Conservation (phyloP, 345 rosid genomes). For the Euclidium syriacum region DNA sequence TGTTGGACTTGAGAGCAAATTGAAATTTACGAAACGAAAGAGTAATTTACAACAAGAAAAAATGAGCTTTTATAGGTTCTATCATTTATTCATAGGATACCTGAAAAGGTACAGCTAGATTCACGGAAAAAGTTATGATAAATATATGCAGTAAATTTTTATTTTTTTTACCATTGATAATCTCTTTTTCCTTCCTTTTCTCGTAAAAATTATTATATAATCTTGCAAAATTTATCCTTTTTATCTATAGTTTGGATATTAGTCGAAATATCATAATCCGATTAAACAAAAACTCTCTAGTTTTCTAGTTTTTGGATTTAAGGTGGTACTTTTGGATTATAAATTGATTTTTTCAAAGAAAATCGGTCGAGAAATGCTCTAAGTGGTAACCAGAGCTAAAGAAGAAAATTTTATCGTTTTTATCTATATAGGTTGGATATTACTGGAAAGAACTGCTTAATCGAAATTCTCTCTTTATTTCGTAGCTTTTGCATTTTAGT, state of each 20-base stretch:
- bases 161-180: neutral
- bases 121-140: conserved; percentile 14
- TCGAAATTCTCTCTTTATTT: neutral
- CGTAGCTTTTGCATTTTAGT: neutral
- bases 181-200: neutral
- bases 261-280: too few relatives aligned
- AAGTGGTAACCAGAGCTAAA: too few relatives aligned
- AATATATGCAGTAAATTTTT: neutral
- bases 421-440: too few relatives aligned
- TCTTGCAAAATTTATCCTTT: too few relatives aligned
- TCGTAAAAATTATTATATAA: neutral
- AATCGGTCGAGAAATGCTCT: too few relatives aligned
- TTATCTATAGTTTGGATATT: too few relatives aligned
- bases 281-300: too few relatives aligned
- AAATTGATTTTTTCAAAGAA: neutral
- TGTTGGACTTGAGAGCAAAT: neutral
- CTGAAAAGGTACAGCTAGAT: conserved; percentile 12
- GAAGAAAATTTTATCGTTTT: too few relatives aligned
- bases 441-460: too few relatives aligned
- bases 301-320: neutral
- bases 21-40: neutral
- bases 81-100: conserved; percentile 21
- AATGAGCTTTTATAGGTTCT: conserved; percentile 5
- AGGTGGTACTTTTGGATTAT: neutral
- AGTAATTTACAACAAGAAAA: too few relatives aligned